Base-by-base conservation (phyloP, 1,284 basidiomycete genomes). In the Ganoderma sinense region DNA sequence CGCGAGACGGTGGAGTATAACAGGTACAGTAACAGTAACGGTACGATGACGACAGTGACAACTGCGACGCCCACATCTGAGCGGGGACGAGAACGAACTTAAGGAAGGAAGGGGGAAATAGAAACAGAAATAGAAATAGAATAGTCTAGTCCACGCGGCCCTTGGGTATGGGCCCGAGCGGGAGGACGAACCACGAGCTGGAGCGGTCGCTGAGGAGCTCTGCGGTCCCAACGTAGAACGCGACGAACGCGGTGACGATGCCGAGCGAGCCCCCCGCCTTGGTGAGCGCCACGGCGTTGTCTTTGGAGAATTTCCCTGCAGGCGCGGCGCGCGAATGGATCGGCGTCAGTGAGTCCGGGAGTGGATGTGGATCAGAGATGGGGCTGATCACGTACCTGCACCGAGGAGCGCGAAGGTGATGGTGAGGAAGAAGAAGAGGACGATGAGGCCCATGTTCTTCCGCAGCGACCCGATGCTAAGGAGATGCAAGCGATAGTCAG, bases 231-330 rank as follows among this genome's bases (percentile, higher is more conserved):
- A 86, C 84, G 77, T 93, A 93, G 82, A 88, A 93, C 20, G 91
- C 93, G 74, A 92, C 79, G 71, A 88, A 78, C 0, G 90, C 91
- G 26, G 92, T 92, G 67, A 91, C 71, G 66, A 91, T 84, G 40
- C 95, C 96, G 40, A 95, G 80, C 1, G 81, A 88, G 65, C 96
- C 96, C 58, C 94, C 95, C 3, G 91, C 93, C 75, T 88, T 92
- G 77, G 62, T 68, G 16, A 79, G 61, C 14, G 63, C 68, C 4
- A 68, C 59, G 8, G 71, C 74, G 26, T 66, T 66, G 4, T 71
- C 75, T 26, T 62, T 61, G 20, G 63, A 64, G 74, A 78, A 72
- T 48, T 73, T 64, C 58, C 71, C 78, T 77, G 67, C 29, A 36
- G 36, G 43, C 5, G 41, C 29, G 36, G 43, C 5, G 41, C 29